phyloP scores from a whole-genome alignment of 176 grass and related monocot genomes.

The Miscanthus lutarioriparius region DNA sequence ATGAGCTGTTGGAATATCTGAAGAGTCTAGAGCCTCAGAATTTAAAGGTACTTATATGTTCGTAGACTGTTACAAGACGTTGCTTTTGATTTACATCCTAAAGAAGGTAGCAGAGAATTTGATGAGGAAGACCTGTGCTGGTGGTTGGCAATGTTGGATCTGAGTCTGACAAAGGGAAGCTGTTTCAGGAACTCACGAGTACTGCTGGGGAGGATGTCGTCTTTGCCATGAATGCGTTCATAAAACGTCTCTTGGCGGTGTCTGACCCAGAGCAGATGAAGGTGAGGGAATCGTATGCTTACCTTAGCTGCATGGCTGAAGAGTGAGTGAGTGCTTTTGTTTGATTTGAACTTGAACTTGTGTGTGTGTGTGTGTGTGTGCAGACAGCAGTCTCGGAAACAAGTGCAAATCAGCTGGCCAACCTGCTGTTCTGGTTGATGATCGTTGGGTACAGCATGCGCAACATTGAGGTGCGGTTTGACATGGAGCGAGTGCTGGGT shows the following conservation, averaged over 20 bases:
- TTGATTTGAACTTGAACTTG: neutral
- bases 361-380: neutral
- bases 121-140: neutral
- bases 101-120: neutral
- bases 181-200: slow-evolving; percentile 74
- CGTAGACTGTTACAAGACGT: neutral
- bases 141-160: neutral
- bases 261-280: slow-evolving; percentile 92
- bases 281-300: slow-evolving; percentile 32
- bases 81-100: neutral
- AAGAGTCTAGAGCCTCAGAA: slow-evolving; percentile 93
- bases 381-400: slow-evolving; percentile 77
- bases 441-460: slow-evolving; percentile 91
- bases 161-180: neutral
- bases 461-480: slow-evolving; percentile 91
- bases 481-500: slow-evolving; percentile 89
- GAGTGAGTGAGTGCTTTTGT: neutral
- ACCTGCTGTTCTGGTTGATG: slow-evolving; percentile 91
- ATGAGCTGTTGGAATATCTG: slow-evolving; percentile 86
- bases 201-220: slow-evolving; percentile 87
- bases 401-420: slow-evolving; percentile 70
- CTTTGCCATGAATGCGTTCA: slow-evolving; percentile 95
- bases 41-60: slow-evolving; percentile 66
- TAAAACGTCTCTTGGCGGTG: slow-evolving; percentile 82
- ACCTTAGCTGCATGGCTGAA: neutral